phyloP scores from a whole-genome alignment of 306 rosid genomes.

The Lablab purpureus region DNA sequence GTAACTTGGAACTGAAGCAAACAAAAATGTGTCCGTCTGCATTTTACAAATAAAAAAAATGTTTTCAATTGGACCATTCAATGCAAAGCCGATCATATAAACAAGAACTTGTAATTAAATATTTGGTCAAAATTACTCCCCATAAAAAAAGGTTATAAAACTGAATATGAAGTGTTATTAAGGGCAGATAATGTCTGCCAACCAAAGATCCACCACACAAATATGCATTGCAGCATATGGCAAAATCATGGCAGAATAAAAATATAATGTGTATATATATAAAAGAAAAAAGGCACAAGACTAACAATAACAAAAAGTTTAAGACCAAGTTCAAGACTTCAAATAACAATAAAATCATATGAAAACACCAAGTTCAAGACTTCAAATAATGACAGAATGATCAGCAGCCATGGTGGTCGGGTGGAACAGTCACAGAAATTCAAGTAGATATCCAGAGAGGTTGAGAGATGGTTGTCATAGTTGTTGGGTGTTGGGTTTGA shows the following conservation, averaged over 20 bases:
- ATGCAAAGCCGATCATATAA: not conserved
- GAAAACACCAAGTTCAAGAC: not conserved
- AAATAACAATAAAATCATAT: not conserved
- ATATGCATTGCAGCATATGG: not conserved
- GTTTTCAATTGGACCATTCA: conserved; percentile 10
- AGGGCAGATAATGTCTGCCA: not conserved
- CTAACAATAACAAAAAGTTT: not conserved
- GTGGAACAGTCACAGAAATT: not conserved
- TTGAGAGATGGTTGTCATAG: not conserved
- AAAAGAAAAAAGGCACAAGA: not conserved
- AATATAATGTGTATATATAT: not conserved
- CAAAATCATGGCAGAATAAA: not conserved
- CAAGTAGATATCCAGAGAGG: not conserved
- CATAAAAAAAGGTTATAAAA: not conserved
- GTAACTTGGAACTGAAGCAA: conserved; percentile 24
- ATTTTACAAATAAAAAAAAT: conserved; percentile 17
- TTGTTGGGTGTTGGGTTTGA: not conserved
- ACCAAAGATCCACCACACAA: not conserved
- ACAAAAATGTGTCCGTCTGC: conserved; percentile 12
- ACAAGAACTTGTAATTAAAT: not conserved
- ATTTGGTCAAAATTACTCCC: not conserved
- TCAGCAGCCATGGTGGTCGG: not conserved
- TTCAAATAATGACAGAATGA: not conserved
- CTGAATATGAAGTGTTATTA: not conserved
- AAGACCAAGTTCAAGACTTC: not conserved